Conservation (phyloP, 108 stramenopile species). For the Epithemia pelagica region DNA sequence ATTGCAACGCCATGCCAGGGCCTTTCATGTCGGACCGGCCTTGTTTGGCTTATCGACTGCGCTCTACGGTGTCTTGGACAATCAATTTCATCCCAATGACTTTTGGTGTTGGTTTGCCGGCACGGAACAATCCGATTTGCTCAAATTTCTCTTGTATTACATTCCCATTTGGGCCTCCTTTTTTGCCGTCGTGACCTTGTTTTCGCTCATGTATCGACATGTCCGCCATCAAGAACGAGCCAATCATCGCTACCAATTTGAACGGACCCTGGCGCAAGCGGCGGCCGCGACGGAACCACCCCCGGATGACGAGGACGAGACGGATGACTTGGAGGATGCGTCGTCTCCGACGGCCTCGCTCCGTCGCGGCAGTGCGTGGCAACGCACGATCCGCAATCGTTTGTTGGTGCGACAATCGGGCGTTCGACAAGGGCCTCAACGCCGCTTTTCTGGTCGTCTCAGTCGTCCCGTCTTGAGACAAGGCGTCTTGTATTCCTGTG, state of each 20-base stretch:
- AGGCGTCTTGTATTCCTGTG: not conserved
- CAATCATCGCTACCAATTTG: not conserved
- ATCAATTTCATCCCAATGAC: slow-evolving; percentile 4
- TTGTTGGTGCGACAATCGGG: not conserved
- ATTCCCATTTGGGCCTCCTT: not conserved
- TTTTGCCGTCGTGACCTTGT: not conserved
- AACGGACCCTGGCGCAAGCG: not conserved
- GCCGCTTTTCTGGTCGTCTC: not conserved
- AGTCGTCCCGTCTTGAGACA: not conserved
- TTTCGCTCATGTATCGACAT: not conserved
- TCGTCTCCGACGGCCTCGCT: not conserved
- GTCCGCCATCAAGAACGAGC: not conserved
- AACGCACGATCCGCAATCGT: not conserved
- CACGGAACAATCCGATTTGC: slow-evolving; percentile 4
- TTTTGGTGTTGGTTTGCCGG: slow-evolving; percentile 6
- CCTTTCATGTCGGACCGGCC: not conserved
- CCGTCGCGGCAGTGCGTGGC: not conserved
- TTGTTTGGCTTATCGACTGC: not conserved
- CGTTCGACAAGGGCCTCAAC: not conserved
- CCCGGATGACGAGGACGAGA: too few relatives aligned
- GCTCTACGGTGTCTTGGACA: not conserved
- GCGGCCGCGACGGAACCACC: too few relatives aligned
- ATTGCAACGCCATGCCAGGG: not conserved
- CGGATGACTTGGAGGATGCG: not conserved
- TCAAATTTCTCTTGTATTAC: slow-evolving; percentile 5